Percentiles rank a stretch among this genome's conserved stretches.
Conservation (phyloP, 805 yeast species). For the Blastobotrys mokoenaii region DNA sequence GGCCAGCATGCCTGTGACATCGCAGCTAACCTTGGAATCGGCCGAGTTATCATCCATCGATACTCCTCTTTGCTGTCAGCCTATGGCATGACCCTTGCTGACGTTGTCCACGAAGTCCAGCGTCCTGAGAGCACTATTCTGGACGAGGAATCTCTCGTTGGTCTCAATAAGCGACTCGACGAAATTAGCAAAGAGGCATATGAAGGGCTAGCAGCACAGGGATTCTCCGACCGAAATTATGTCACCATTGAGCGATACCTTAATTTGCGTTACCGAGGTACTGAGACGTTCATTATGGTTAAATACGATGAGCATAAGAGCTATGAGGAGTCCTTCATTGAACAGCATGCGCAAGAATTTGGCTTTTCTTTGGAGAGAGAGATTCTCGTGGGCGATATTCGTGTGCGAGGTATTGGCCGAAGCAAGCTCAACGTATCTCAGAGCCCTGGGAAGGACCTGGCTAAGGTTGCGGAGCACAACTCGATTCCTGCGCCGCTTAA, state of each 20-base stretch:
- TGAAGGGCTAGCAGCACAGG: slow-evolving; percentile 41
- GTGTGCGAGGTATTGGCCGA: slow-evolving; percentile 69
- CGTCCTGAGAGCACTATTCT: slow-evolving; percentile 53
- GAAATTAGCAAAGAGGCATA: slow-evolving; percentile 38
- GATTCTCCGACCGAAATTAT: slow-evolving; percentile 34
- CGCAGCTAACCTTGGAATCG: slow-evolving; percentile 62
- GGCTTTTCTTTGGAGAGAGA: slow-evolving; percentile 58
- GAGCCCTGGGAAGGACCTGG: slow-evolving; percentile 47
- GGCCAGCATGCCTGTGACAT: slow-evolving; percentile 83
- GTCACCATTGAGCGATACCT: slow-evolving; percentile 55
- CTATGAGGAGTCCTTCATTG: slow-evolving; percentile 37
- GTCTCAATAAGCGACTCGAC: slow-evolving; percentile 39
- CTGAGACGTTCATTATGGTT: slow-evolving; percentile 85
- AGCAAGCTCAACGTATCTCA: slow-evolving; percentile 35
- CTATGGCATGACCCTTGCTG: slow-evolving; percentile 82
- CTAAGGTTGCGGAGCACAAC: slow-evolving; percentile 17
- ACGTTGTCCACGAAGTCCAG: slow-evolving; percentile 72
- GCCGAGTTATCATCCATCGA: slow-evolving; percentile 62
- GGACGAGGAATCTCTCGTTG: slow-evolving; percentile 22
- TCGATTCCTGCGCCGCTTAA: slow-evolving; percentile 9
- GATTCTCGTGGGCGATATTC: slow-evolving; percentile 60
- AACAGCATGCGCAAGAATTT: slow-evolving; percentile 59
- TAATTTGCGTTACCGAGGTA: slow-evolving; percentile 76
- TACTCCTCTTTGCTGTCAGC: slow-evolving; percentile 82
- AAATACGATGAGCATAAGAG: slow-evolving; percentile 9